A percentile compares a stretch with the other conserved stretches of the same genome.
Evolutionary conservation across 495 filamentous ascomycete genomes (phyloP).

Genomic region (Terfezia claveryi): DNA sequence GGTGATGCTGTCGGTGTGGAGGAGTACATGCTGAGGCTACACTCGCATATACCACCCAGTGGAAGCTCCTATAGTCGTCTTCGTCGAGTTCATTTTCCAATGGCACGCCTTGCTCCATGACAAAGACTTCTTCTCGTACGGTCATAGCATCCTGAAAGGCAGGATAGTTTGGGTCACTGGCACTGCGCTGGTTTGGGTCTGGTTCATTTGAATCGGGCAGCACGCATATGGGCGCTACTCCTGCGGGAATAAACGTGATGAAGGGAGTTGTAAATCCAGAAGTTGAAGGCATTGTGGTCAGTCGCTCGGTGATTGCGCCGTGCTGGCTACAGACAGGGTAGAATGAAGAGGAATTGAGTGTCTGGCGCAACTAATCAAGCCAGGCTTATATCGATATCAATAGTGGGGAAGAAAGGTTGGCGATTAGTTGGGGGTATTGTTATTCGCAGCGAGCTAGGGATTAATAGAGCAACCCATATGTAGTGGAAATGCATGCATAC

Average conservation of each 20-base stretch:
- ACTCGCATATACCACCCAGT: conserved; percentile 58
- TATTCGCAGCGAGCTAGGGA: too few species aligned
- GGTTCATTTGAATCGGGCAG: neutral
- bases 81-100: conserved; percentile 50
- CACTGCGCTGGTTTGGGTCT: conserved; percentile 21
- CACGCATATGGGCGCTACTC: neutral
- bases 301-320: too few species aligned
- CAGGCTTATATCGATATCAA: too few species aligned
- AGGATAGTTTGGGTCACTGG: conserved; percentile 26
- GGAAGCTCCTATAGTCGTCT: conserved; percentile 56
- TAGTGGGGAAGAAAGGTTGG: too few species aligned
- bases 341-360: too few species aligned
- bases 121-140: conserved; percentile 57
- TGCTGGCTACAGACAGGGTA: too few species aligned
- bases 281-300: too few species aligned
- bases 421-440: too few species aligned
- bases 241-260: neutral
- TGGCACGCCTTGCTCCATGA: conserved; percentile 48
- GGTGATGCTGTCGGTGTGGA: conserved; percentile 13
- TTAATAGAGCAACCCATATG: too few species aligned
- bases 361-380: too few species aligned
- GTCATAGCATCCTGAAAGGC: conserved; percentile 56
- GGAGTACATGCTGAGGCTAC: conserved; percentile 20
- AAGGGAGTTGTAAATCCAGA: neutral
- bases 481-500: too few species aligned